Evolutionary conservation across 306 rosid species (phyloP), one percentile per base, ranked within the genome.

Genomic region (Hippophae gyantsensis): DNA sequence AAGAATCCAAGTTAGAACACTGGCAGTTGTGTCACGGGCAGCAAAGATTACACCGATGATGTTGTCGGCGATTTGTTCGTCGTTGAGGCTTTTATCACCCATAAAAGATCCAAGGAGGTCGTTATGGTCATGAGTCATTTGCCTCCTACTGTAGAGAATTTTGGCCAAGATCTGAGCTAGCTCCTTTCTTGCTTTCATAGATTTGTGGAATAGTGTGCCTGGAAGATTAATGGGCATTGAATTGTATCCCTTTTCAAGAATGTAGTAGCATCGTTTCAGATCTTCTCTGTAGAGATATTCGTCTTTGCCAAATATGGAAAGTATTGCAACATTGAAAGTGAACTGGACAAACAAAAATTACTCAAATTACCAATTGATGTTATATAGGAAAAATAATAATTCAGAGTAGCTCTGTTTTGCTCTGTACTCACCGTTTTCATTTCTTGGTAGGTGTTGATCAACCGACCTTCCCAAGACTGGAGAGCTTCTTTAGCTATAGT

Each of bases 21-120:
- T 92, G 6, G 99, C 99, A 0, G 99, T 92, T 40, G 99, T 92
- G 63, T 92, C 99, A 43, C 99, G 86, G 41, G 99, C 99, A 11
- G 99, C 99, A 45, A 92, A 92, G 43, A 92, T 86, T 70, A 92
- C 87, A 2, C 99, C 99, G 56, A 92, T 92, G 42, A 88, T 66
- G 74, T 92, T 92, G 72, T 92, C 99, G 14, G 95, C 94, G 42
- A 93, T 86, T 48, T 93, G 95, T 10, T 82, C 82, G 48, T 93
- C 99, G 9, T 90, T 84, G 73, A 93, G 94, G 54, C 89, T 88
- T 72, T 84, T 88, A 54, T 74, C 87, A 9, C 74, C 85, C 95
- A 93, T 93, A 79, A 93, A 80, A 8, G 94, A 88, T 63, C 85
- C 94, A 2, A 93, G 82, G 52, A 93, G 73, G 73, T 93, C 97